Evolutionary conservation across 192 early-diverging fungal species (phyloP).

Genomic region (Coemansia sp.): DNA sequence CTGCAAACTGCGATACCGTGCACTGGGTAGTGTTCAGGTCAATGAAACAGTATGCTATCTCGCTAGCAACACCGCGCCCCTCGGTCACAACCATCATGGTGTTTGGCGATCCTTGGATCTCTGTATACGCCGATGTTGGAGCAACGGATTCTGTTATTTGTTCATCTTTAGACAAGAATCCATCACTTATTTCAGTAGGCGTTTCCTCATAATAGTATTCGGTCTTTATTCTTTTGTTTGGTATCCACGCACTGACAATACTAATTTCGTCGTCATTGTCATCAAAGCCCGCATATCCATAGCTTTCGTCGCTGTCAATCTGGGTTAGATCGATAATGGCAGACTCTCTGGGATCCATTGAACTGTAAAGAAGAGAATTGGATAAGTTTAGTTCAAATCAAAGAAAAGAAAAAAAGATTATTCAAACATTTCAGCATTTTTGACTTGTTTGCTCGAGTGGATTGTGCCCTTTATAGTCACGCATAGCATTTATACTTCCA

Average conservation of each 20-base stretch:
- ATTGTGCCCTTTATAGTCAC: slow-evolving; percentile 23
- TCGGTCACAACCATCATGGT: slow-evolving; percentile 43
- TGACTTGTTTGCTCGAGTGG: background rate
- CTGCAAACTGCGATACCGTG: slow-evolving; percentile 44
- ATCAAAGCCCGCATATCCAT: slow-evolving; percentile 1
- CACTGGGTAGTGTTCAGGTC: slow-evolving; percentile 33
- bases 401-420: background rate
- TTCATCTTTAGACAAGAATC: background rate
- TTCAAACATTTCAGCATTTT: background rate
- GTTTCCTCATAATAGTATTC: background rate
- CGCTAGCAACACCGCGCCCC: slow-evolving; percentile 44
- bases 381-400: background rate
- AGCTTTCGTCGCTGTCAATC: slow-evolving; percentile 10
- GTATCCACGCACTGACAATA: slow-evolving; percentile 2
- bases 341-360: background rate
- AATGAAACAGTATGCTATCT: slow-evolving; percentile 48
- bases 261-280: slow-evolving; percentile 16
- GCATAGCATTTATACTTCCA: slow-evolving; percentile 44
- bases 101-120: slow-evolving; percentile 16
- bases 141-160: slow-evolving; percentile 13
- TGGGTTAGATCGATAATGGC: slow-evolving; percentile 33
- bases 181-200: background rate
- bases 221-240: slow-evolving; percentile 14
- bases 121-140: slow-evolving; percentile 40
- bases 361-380: background rate